These are phyloP conservation scores for Clitoria ternatea DNA, from an alignment of 306 rosid species.

Conservation along the genomic window DNA sequence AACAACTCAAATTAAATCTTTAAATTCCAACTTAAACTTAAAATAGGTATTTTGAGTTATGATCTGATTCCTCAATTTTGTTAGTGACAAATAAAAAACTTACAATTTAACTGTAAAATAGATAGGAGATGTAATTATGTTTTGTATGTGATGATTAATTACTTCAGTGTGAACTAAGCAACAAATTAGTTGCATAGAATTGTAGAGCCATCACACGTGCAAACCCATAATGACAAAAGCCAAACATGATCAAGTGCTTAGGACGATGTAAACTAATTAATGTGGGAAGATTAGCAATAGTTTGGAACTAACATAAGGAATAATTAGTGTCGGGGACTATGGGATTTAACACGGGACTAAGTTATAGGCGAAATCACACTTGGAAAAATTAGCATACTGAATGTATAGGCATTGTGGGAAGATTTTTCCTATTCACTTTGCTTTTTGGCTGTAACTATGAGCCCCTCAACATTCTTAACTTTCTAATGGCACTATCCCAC, in stretches of 20 bases:
- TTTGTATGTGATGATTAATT: background rate
- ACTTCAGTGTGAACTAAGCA: constrained; percentile 28
- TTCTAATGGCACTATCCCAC: constrained; percentile 32
- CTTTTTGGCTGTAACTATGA: constrained; percentile 8
- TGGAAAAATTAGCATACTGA: constrained; percentile 21
- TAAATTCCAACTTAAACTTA: no score
- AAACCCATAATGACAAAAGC: background rate
- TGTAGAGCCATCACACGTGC: constrained; percentile 29
- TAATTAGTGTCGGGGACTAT: constrained; percentile 22
- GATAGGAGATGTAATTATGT: background rate
- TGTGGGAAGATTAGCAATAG: background rate
- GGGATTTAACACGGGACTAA: constrained; percentile 18
- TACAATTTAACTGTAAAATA: background rate
- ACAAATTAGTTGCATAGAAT: background rate
- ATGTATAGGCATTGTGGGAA: constrained; percentile 36
- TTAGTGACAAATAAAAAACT: background rate
- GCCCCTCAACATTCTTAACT: constrained; percentile 32
- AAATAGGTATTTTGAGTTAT: no score
- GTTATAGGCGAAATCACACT: constrained; percentile 17
- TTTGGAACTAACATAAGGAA: constrained; percentile 26
- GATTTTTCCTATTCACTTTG: constrained; percentile 28
- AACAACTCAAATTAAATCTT: no score
- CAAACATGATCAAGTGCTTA: constrained; percentile 23
- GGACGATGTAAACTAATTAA: background rate
- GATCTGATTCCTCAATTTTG: no score